Evolutionary conservation across 805 yeast species (phyloP).

Genomic region (Pichia scutulata): DNA sequence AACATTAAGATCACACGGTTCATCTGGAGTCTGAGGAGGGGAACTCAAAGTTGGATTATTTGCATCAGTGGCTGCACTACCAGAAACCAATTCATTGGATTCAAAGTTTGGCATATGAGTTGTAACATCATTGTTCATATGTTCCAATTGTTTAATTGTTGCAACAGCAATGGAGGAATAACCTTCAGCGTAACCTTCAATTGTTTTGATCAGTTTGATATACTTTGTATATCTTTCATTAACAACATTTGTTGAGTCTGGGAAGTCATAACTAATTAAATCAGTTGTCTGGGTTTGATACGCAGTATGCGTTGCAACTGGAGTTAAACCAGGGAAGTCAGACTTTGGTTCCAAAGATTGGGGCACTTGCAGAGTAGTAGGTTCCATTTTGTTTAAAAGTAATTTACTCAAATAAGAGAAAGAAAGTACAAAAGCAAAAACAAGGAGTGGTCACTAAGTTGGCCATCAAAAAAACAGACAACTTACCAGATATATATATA

Average conservation of each 20-base stretch:
- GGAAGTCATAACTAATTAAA: conserved; percentile 11
- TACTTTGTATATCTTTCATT: conserved; percentile 25
- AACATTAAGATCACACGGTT: conserved; percentile 19
- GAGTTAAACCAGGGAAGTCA: neutral
- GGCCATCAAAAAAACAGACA: no score
- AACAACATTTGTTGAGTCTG: conserved; percentile 24
- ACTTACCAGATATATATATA: no score
- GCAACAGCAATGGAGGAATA: conserved; percentile 19
- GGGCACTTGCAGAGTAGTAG: neutral
- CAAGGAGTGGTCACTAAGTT: no score
- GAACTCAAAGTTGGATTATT: neutral
- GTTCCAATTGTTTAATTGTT: conserved; percentile 20
- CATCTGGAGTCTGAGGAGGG: neutral
- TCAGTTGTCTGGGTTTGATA: conserved; percentile 1
- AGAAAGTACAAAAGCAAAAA: no score
- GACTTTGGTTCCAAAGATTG: neutral
- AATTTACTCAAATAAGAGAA: no score
- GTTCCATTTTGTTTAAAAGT: no score
- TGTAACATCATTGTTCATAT: conserved; percentile 16
- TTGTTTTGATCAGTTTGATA: conserved; percentile 17
- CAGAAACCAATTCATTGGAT: conserved; percentile 12
- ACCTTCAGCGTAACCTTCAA: conserved; percentile 22
- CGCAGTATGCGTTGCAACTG: neutral
- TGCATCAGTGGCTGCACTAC: conserved; percentile 9
- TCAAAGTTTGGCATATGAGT: conserved; percentile 27